Evolutionary conservation across 331 rosid species (phyloP), one percentile per base, ranked within the genome.

Genomic region (Pyrus hybrid): DNA sequence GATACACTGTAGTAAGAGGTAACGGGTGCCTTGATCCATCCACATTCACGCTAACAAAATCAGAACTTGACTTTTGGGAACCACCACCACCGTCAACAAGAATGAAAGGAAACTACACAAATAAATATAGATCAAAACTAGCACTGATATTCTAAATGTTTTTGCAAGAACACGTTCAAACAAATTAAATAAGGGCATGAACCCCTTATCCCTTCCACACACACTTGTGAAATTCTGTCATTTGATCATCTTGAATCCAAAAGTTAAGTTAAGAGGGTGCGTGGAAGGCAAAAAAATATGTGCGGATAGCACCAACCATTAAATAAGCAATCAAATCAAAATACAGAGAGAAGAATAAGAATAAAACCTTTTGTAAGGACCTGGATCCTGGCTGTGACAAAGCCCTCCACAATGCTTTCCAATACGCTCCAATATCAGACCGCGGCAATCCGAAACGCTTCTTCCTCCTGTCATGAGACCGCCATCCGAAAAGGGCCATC

Each of bases 401-500:
- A 3, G 32, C 32, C 32, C 32, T 29, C 32, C 32, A 29, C 32
- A 29, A 29, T 29, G 32, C 32, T 29, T 29, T 29, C 32, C 32
- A 29, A 29, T 29, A 29, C 5, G 5, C 32, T 29, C 32, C 32
- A 29, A 29, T 0, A 29, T 29, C 32, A 3, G 32, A 4, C 32
- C 5, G 32, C 32, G 32, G 32, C 32, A 29, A 29, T 29, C 32
- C 32, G 5, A 29, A 29, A 29, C 3, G 32, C n/a, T 83, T 83
- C 23, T 73, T 85, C 92, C 69, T 70, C 91, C 58, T 83, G 86
- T 61, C 93, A 80, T 93, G 97, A 75, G 96, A 91, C 67, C 94
- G 81, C 96, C 96, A 88, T 54, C 96, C 96, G 60, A 91, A 63
- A 71, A 91, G 80, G 62, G 95, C 95, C 79, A 85, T 88, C 98